These are phyloP conservation scores for Macaranga tanarius DNA, from an alignment of 441 rosid genomes.

Conservation along the genomic window DNA sequence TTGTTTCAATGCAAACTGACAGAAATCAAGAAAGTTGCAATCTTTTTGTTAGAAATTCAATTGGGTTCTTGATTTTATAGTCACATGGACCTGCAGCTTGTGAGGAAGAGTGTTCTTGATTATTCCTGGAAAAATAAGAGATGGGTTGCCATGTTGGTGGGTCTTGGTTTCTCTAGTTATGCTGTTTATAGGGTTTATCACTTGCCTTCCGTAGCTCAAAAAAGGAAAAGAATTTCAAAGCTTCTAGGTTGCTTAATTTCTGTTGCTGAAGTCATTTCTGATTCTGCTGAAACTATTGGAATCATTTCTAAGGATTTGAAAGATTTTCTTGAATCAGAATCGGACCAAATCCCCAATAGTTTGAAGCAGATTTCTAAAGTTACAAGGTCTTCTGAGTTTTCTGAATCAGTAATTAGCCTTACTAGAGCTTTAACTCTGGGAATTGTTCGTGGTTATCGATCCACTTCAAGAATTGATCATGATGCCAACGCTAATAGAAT, in stretches of 20 bases:
- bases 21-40: background rate
- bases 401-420: conserved; percentile 38
- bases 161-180: conserved; percentile 45
- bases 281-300: conserved; percentile 48
- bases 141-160: conserved; percentile 45
- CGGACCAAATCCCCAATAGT: conserved; percentile 69
- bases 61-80: conserved; percentile 8
- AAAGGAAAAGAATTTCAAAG: conserved; percentile 46
- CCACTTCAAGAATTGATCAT: conserved; percentile 24
- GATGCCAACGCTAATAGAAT: conserved; percentile 22
- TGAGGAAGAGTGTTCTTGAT: conserved; percentile 39
- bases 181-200: conserved; percentile 60
- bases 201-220: conserved; percentile 47
- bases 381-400: conserved; percentile 53
- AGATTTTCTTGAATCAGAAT: conserved; percentile 55
- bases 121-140: conserved; percentile 46
- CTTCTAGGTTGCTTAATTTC: conserved; percentile 49
- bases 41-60: background rate
- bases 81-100: conserved; percentile 39
- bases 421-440: conserved; percentile 61
- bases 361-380: conserved; percentile 71
- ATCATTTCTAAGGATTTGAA: conserved; percentile 55
- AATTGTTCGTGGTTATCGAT: conserved; percentile 40
- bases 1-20: background rate
- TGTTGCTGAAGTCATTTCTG: conserved; percentile 52